A percentile compares a stretch with the other conserved stretches of the same genome.
Conservation (phyloP, 2,329 filamentous ascomycete genomes). For the Aspergillus piperis region DNA sequence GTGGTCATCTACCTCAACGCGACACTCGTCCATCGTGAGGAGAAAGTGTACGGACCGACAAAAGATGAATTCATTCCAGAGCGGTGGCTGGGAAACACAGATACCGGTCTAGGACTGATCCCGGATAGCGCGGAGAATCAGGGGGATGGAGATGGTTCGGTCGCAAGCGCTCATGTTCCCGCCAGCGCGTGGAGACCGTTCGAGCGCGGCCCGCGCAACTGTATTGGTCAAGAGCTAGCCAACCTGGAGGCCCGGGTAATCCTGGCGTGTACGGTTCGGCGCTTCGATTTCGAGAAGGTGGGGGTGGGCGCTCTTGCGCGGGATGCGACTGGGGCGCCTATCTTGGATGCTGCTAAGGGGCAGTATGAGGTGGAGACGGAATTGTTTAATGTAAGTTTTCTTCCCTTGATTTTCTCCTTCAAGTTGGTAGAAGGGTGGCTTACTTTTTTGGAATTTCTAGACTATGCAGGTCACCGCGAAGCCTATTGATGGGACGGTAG, state of each 20-base stretch:
- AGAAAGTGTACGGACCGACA: slow-evolving; percentile 17
- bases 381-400: slow-evolving; percentile 17
- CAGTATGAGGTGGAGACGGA: slow-evolving; percentile 13
- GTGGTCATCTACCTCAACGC: slow-evolving; percentile 16
- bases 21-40: slow-evolving; percentile 22
- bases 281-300: slow-evolving; percentile 21
- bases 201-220: slow-evolving; percentile 51
- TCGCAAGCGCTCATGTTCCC: slow-evolving; percentile 24
- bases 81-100: slow-evolving; percentile 34
- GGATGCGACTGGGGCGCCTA: not conserved
- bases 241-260: slow-evolving; percentile 42
- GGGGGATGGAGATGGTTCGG: not conserved
- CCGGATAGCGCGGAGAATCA: not conserved
- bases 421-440: not conserved
- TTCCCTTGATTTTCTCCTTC: not conserved
- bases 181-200: slow-evolving; percentile 53
- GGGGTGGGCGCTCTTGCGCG: slow-evolving; percentile 15
- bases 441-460: not conserved
- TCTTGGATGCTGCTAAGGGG: slow-evolving; percentile 2
- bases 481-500: slow-evolving; percentile 10
- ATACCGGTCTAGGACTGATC: slow-evolving; percentile 12
- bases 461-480: slow-evolving; percentile 19
- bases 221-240: slow-evolving; percentile 53
- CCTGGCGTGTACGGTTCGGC: slow-evolving; percentile 17
- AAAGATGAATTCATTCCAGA: slow-evolving; percentile 38